phyloP scores from a whole-genome alignment of 306 rosid species.

The Boehmeria nivea region DNA sequence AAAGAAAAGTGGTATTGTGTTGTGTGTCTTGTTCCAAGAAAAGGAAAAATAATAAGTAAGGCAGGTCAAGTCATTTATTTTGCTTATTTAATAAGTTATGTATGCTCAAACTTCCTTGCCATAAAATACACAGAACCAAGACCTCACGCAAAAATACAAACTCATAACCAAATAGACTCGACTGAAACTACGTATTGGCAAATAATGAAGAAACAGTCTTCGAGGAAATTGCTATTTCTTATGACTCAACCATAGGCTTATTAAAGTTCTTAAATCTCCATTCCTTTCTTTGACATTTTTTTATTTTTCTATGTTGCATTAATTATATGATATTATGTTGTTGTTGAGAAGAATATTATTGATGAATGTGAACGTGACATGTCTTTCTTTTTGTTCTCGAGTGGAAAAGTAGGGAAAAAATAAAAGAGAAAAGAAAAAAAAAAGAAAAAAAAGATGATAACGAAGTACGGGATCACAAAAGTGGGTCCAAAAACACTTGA shows the following conservation, averaged over 20 bases:
- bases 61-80: background rate
- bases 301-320: too few relatives aligned
- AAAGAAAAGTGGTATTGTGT: background rate
- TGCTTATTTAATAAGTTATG: background rate
- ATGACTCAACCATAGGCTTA: too few relatives aligned
- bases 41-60: background rate
- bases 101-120: constrained; percentile 1
- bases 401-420: too few relatives aligned
- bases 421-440: too few relatives aligned
- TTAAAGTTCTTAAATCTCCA: too few relatives aligned
- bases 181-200: too few relatives aligned
- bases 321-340: too few relatives aligned
- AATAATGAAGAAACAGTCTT: background rate
- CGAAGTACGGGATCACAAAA: background rate
- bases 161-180: too few relatives aligned
- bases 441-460: background rate
- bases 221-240: background rate
- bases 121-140: constrained; percentile 10
- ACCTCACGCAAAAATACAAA: background rate
- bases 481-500: background rate
- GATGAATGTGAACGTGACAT: background rate
- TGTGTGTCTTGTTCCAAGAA: background rate
- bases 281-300: too few relatives aligned
- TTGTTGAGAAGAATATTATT: too few relatives aligned
- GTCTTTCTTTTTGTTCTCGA: constrained; percentile 2